phyloP scores from a whole-genome alignment of 73 alveolate species.

The Paramecium tetraurelia region DNA sequence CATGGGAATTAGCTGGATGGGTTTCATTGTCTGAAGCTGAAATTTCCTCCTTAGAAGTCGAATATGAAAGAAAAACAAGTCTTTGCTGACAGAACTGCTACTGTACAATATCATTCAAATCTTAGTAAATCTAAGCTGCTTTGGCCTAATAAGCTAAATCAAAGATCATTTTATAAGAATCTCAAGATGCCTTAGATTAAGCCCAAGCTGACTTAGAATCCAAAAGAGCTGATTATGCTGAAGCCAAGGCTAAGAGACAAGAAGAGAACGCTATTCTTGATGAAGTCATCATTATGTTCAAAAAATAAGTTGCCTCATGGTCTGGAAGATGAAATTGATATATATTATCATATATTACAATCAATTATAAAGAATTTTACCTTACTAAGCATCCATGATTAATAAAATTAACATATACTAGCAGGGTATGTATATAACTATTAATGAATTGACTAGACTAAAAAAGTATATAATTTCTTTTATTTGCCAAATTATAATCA shows the following conservation, averaged over 20 bases:
- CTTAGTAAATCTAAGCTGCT: slow-evolving; percentile 44
- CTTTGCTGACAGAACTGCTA: slow-evolving; percentile 54
- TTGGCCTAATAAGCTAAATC: slow-evolving; percentile 46
- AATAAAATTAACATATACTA: neutral
- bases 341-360: neutral
- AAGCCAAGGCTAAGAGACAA: neutral
- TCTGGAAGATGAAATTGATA: slow-evolving; percentile 30
- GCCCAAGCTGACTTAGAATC: slow-evolving; percentile 48
- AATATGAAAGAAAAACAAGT: slow-evolving; percentile 49
- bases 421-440: neutral
- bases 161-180: slow-evolving; percentile 49
- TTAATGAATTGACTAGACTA: slow-evolving; percentile 37
- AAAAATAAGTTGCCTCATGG: slow-evolving; percentile 47
- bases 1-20: slow-evolving; percentile 58
- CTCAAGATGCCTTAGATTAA: slow-evolving; percentile 49
- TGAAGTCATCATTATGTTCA: slow-evolving; percentile 41
- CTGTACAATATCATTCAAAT: neutral
- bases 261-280: slow-evolving; percentile 49
- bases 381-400: neutral
- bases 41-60: neutral
- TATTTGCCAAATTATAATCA: too few relatives aligned
- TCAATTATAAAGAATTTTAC: neutral
- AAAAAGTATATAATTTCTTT: neutral
- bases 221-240: slow-evolving; percentile 29
- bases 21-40: slow-evolving; percentile 50